These are phyloP conservation scores for Gynandropsis gynandra DNA, from an alignment of 345 rosid genomes.

Conservation along the genomic window DNA sequence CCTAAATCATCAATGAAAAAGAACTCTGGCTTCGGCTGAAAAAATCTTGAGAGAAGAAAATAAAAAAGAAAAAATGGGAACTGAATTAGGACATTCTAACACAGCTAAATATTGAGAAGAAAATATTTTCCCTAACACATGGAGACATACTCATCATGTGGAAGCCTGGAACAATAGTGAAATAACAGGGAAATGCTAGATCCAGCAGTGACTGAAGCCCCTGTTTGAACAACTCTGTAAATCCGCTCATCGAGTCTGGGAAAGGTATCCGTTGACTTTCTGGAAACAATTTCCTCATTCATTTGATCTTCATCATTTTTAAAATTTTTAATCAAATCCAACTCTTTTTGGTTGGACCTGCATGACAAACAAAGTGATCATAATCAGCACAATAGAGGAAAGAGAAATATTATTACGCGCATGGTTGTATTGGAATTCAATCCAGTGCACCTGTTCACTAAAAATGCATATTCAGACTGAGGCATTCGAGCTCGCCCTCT, in stretches of 20 bases:
- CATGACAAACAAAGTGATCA: conserved; percentile 23
- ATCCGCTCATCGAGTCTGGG: conserved; percentile 43
- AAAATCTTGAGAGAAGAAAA: conserved; percentile 50
- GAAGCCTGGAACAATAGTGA: conserved; percentile 80
- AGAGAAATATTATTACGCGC: conserved; percentile 7
- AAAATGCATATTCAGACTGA: conserved; percentile 87
- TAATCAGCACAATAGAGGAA: conserved; percentile 7
- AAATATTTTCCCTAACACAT: conserved; percentile 10
- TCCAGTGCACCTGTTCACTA: conserved; percentile 68
- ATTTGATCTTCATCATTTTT: conserved; percentile 50
- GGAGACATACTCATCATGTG: conserved; percentile 79
- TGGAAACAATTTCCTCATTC: conserved; percentile 60
- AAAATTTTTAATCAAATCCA: conserved; percentile 56
- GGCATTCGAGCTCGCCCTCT: conserved; percentile 98
- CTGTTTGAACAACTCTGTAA: conserved; percentile 60
- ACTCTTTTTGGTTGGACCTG: conserved; percentile 70
- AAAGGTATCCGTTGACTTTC: conserved; percentile 55
- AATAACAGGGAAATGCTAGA: conserved; percentile 73
- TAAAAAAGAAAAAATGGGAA: conserved; percentile 18
- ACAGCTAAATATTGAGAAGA: conserved; percentile 8
- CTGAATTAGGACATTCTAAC: conserved; percentile 1
- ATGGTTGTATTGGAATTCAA: conserved; percentile 9
- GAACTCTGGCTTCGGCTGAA: conserved; percentile 71
- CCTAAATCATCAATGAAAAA: conserved; percentile 55
- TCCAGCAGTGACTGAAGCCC: conserved; percentile 75